These are phyloP conservation scores for Mycena galopus DNA, from an alignment of 768 basidiomycete genomes.

Conservation along the genomic window DNA sequence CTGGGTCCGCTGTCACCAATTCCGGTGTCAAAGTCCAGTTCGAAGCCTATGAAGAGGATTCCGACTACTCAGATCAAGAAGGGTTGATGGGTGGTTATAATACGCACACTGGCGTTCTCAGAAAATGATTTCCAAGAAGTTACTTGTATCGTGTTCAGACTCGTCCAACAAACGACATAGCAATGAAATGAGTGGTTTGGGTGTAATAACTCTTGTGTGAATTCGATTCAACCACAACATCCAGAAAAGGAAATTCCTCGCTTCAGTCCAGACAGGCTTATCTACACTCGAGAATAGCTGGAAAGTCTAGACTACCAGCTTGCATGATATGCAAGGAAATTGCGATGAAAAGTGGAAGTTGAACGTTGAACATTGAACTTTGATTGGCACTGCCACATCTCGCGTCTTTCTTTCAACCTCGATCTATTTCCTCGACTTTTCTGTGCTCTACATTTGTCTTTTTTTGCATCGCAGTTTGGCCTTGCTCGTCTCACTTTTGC, in stretches of 20 bases:
- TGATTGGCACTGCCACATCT: too few species aligned
- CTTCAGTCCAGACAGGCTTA: too few species aligned
- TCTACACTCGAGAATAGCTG: too few species aligned
- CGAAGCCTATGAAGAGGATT: slow-evolving; percentile 59
- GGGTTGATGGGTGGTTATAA: slow-evolving; percentile 42
- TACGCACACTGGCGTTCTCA: slow-evolving; percentile 6
- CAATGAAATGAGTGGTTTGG: not conserved
- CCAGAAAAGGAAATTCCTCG: too few species aligned
- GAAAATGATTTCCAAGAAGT: not conserved
- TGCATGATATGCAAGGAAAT: too few species aligned
- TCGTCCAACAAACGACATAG: not conserved
- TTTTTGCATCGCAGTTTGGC: too few species aligned
- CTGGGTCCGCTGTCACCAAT: slow-evolving; percentile 34
- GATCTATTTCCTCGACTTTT: not conserved
- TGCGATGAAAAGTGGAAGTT: too few species aligned
- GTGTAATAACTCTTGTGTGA: too few species aligned
- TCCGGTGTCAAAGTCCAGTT: slow-evolving; percentile 56
- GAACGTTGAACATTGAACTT: too few species aligned
- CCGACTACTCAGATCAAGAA: slow-evolving; percentile 59
- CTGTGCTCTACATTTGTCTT: not conserved
- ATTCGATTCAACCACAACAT: slow-evolving; percentile 15
- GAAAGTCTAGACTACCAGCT: too few species aligned
- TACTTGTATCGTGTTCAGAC: not conserved
- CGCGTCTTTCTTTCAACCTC: too few species aligned
- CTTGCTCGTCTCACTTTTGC: too few species aligned